Evolutionary conservation across 495 filamentous ascomycete species (phyloP), one percentile per base, ranked within the genome.

Genomic region (Neurospora intermedia): DNA sequence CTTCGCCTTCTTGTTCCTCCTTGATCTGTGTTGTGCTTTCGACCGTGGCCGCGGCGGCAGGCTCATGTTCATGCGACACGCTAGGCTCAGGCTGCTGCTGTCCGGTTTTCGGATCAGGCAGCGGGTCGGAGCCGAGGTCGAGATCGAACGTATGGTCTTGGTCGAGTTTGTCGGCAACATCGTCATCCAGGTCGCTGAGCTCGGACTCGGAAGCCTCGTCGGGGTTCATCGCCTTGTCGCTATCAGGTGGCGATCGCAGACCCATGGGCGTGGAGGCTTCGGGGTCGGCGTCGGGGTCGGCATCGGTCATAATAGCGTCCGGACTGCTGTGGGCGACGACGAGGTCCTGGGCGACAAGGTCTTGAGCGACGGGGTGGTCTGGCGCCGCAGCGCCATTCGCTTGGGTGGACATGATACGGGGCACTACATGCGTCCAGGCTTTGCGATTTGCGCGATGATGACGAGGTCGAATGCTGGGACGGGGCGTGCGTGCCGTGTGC

Each of bases 111-210:
- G 54, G 35, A 35, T 72, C 59, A 43, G 70, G 45, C 43, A 72
- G 69, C 13, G 72, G 71, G 59, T 69, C 71, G 77, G 31, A 74
- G 43, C 20, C 71, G 18, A 66, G 69, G 35, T 71, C 39, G 70
- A 39, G 76, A 20, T 69, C 71, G 72, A 77, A 11, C 43, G 74
- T 74, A 59, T 70, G 71, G 54, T 66, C 54, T 66, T 66, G 54
- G 43, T 77, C 75, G 16, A 81, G 75, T 73, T 81, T 80, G 43
- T 79, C 70, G 73, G 79, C 78, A 43, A 83, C 76, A 27, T 79
- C 82, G 72, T 83, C 84, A 73, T 89, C 87, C 72, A 89, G 79
- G 54, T 89, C 87, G 81, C 86, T 88, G 59, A 89, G 77, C 72
- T 89, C 87, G 70, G 86, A 88, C 75, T 88, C 86, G 80, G 84